phyloP scores from a whole-genome alignment of 805 yeast species.

The Scheffersomyces ergatensis region DNA sequence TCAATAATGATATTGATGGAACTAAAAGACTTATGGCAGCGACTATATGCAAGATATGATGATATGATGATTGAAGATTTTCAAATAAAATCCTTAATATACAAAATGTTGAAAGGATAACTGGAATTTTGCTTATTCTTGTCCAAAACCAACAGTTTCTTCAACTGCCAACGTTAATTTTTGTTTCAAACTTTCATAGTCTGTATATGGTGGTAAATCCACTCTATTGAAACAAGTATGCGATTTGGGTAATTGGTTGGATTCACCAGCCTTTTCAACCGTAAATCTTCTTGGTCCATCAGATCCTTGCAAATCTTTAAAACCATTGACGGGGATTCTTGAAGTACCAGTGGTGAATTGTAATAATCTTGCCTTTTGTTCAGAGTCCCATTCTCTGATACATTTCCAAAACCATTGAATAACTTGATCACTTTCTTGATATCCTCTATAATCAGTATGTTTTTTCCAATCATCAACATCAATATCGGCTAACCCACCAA shows the following conservation, averaged over 20 bases:
- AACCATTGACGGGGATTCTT: conserved; percentile 97
- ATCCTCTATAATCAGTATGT: conserved; percentile 98
- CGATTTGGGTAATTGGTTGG: conserved; percentile 90
- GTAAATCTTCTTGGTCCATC: conserved; percentile 99
- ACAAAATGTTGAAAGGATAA: too few relatives aligned
- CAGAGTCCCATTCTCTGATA: conserved; percentile 91
- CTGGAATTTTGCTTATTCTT: too few relatives aligned
- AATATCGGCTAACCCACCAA: conserved; percentile 97
- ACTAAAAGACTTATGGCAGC: too few relatives aligned
- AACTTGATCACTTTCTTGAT: conserved; percentile 93
- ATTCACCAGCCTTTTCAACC: conserved; percentile 96
- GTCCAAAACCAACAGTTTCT: conserved; percentile 98
- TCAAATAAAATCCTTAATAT: too few relatives aligned
- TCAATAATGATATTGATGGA: too few relatives aligned
- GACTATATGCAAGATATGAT: too few relatives aligned
- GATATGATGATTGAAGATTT: too few relatives aligned
- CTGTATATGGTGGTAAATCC: conserved; percentile 91
- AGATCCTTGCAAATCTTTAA: conserved; percentile 96
- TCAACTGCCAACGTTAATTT: conserved; percentile 95
- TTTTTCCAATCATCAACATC: conserved; percentile 99
- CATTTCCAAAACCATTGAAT: conserved; percentile 99
- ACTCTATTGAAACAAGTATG: conserved; percentile 99
- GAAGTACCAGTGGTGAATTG: conserved; percentile 99
- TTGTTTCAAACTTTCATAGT: conserved; percentile 79
- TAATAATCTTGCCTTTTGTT: conserved; percentile 89